These are phyloP conservation scores for Ogataea hybrid DNA, from an alignment of 1,139 yeast species.

Conservation along the genomic window DNA sequence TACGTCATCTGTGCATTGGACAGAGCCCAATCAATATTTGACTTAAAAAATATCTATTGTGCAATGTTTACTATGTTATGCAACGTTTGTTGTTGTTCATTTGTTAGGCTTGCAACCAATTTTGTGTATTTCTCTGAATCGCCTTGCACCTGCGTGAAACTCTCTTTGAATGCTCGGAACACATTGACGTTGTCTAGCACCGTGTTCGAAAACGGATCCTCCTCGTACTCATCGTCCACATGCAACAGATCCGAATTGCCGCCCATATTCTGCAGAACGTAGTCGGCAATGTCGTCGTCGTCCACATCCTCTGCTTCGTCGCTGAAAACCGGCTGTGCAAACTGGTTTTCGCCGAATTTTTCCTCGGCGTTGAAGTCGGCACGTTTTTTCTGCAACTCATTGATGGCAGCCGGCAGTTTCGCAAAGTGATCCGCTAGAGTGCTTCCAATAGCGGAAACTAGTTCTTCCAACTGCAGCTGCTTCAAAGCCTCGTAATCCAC, in stretches of 20 bases:
- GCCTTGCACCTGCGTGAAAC: constrained; percentile 37
- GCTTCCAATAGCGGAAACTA: constrained; percentile 43
- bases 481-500: constrained; percentile 26
- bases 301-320: constrained; percentile 32
- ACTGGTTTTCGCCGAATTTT: constrained; percentile 33
- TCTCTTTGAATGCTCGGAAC: constrained; percentile 48
- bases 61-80: constrained; percentile 16
- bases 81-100: constrained; percentile 36
- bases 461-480: constrained; percentile 27
- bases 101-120: constrained; percentile 32
- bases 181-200: constrained; percentile 75
- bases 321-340: constrained; percentile 17
- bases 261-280: constrained; percentile 44
- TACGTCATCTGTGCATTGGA: neutral
- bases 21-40: neutral
- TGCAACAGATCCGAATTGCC: constrained; percentile 43
- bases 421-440: constrained; percentile 50
- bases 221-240: constrained; percentile 28
- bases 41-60: constrained; percentile 1
- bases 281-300: constrained; percentile 42
- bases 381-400: constrained; percentile 60
- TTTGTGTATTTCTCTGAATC: constrained; percentile 36
- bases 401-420: constrained; percentile 69
- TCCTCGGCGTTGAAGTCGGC: constrained; percentile 46
- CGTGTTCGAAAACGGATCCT: constrained; percentile 69